These are phyloP conservation scores for Aspergillus sp. DNA, from an alignment of 2,329 filamentous ascomycete species.

Conservation along the genomic window DNA sequence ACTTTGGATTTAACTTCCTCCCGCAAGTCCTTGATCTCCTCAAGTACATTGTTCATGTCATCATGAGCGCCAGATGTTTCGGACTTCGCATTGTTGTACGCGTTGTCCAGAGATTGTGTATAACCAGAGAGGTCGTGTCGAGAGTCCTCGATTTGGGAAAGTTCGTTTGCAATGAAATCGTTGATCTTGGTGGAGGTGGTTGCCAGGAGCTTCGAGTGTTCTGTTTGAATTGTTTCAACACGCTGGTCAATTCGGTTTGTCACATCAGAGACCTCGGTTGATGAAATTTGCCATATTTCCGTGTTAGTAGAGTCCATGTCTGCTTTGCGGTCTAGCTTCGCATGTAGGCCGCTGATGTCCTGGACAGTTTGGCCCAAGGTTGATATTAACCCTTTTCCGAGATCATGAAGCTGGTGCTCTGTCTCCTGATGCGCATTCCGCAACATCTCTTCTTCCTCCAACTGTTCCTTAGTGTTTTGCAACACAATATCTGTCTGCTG, in stretches of 20 bases:
- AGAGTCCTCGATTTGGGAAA: slow-evolving; percentile 68
- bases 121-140: slow-evolving; percentile 71
- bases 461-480: slow-evolving; percentile 69
- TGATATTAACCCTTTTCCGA: slow-evolving; percentile 74
- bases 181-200: slow-evolving; percentile 71
- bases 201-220: slow-evolving; percentile 71
- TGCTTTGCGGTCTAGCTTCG: slow-evolving; percentile 82
- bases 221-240: slow-evolving; percentile 68
- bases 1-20: slow-evolving; percentile 86
- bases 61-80: slow-evolving; percentile 61
- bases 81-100: slow-evolving; percentile 64
- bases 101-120: slow-evolving; percentile 64
- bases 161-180: slow-evolving; percentile 71
- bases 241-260: slow-evolving; percentile 75
- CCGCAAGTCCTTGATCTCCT: slow-evolving; percentile 86
- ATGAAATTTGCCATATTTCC: slow-evolving; percentile 73
- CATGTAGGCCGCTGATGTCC: slow-evolving; percentile 78
- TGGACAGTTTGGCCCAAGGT: slow-evolving; percentile 75
- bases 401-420: slow-evolving; percentile 70
- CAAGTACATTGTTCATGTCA: slow-evolving; percentile 86
- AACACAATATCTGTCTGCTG: slow-evolving; percentile 87
- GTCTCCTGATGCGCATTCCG: slow-evolving; percentile 84
- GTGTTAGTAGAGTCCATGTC: slow-evolving; percentile 80
- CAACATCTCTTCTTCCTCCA: slow-evolving; percentile 76
- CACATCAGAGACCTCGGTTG: slow-evolving; percentile 72